Evolutionary conservation across 2,329 filamentous ascomycete species (phyloP).

Genomic region (Penicillium fuscoglaucum): DNA sequence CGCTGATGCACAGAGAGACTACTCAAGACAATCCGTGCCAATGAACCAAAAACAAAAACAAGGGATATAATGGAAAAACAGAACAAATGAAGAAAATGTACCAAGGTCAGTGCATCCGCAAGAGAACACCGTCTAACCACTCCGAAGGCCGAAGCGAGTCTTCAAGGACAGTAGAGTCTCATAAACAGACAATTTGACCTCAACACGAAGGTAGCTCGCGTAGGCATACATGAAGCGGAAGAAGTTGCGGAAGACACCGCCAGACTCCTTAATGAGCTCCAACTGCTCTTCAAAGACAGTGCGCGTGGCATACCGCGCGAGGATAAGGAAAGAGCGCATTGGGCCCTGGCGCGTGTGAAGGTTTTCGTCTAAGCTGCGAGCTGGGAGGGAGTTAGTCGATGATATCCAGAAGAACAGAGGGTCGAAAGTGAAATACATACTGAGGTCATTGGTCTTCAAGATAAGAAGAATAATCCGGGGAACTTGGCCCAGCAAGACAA

Average conservation of each 20-base stretch:
- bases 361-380: conserved; percentile 88
- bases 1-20: conserved; percentile 33
- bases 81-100: neutral
- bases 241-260: conserved; percentile 55
- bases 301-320: conserved; percentile 63
- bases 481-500: conserved; percentile 83
- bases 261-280: conserved; percentile 50
- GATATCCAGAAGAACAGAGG: neutral
- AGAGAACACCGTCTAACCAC: neutral
- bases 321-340: conserved; percentile 63
- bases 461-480: conserved; percentile 92
- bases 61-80: conserved; percentile 19
- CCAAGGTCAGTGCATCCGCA: neutral
- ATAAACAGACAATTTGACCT: conserved; percentile 59
- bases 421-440: conserved; percentile 40
- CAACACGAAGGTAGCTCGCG: conserved; percentile 55
- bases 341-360: conserved; percentile 58
- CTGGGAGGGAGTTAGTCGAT: conserved; percentile 34
- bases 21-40: conserved; percentile 24
- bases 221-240: conserved; percentile 54
- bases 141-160: conserved; percentile 49
- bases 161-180: conserved; percentile 57
- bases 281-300: conserved; percentile 63
- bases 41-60: conserved; percentile 3
- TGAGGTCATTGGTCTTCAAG: conserved; percentile 96